Percentiles rank a stretch among this genome's conserved stretches.
Conservation (phyloP, 2,329 filamentous ascomycete genomes). For the Tricladium varicosporioides region DNA sequence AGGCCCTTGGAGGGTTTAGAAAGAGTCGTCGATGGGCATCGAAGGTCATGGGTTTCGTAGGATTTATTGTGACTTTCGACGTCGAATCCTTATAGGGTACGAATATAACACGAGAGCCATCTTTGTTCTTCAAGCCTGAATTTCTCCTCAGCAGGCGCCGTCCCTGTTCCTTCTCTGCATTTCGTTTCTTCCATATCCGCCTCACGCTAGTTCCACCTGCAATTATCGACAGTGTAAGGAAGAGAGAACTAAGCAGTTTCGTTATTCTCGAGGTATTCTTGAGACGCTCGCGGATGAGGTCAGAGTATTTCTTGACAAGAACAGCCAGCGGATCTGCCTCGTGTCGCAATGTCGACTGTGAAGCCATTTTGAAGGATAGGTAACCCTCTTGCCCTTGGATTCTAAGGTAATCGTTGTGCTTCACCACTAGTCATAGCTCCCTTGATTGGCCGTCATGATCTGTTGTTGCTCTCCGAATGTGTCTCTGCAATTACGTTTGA, state of each 20-base stretch:
- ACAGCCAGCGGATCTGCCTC: conserved; percentile 66
- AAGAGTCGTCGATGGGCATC: conserved; percentile 94
- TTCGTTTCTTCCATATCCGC: conserved; percentile 70
- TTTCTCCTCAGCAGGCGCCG: conserved; percentile 82
- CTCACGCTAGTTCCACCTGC: conserved; percentile 75
- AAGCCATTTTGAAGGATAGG: conserved; percentile 61
- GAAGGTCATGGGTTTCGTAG: conserved; percentile 90
- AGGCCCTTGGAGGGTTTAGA: conserved; percentile 82
- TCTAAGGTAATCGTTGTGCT: not conserved
- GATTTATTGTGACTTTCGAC: conserved; percentile 85
- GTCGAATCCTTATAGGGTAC: conserved; percentile 88
- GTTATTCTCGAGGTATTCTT: conserved; percentile 66
- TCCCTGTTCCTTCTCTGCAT: conserved; percentile 79
- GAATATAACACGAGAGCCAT: conserved; percentile 91
- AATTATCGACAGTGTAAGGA: conserved; percentile 75
- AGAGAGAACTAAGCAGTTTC: conserved; percentile 72
- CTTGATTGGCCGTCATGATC: not conserved
- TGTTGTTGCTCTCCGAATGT: not conserved
- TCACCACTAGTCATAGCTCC: conserved; percentile 15
- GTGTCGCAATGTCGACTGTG: conserved; percentile 77
- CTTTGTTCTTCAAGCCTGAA: conserved; percentile 89
- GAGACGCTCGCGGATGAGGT: conserved; percentile 52
- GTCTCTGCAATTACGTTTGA: not conserved
- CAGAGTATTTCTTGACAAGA: conserved; percentile 60
- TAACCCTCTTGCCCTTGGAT: not conserved